Evolutionary conservation across 768 basidiomycete species (phyloP), one percentile per base, ranked within the genome.

Genomic region (Lactarius pseudohatsudake): DNA sequence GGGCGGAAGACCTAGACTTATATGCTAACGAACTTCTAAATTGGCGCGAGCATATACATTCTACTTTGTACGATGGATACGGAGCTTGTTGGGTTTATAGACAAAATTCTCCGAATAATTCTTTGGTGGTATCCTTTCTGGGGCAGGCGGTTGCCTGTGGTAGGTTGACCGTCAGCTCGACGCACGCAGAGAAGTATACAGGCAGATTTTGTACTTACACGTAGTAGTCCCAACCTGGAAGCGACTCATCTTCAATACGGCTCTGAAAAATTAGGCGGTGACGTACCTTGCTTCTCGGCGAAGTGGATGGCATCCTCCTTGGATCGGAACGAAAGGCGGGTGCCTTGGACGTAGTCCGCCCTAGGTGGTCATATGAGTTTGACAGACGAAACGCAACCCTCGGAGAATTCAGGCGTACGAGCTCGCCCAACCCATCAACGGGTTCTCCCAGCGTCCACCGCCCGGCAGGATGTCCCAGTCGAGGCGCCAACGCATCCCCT

Each of bases 331-430:
- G 86, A 83, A 68, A 96, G 62, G 4, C 89, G 86, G 4, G 92
- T 92, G 22, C 91, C 94, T 75, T 98, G 95, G 89, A 96, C 91
- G 77, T 97, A 98, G 77, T 98, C 95, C 64, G 94, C 95, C 69
- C 93, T 94, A 67, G 20, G 53, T 36, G 20, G n/a, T 26, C 13
- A 34, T 38, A 38, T 55, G 34, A 58, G 60, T n/a, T 26, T 2
- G 4, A 26, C 22, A 15, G 18, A 62, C 8, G 50, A 26, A 16
- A 57, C n/a, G 34, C 36, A 43, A 16, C 0, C 1, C 9, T 28
- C 10, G 6, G 3, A 43, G 11, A 18, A 36, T 22, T 1, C 47
- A n/a, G n/a, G 84, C 91, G 78, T 75, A 96, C 91, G 94, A 94
- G 80, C 89, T 92, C 0, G 95, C 96, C 82, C 85, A 99, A 54